phyloP scores from a whole-genome alignment of 140 eudicot genomes.

The Senecio squalidus region DNA sequence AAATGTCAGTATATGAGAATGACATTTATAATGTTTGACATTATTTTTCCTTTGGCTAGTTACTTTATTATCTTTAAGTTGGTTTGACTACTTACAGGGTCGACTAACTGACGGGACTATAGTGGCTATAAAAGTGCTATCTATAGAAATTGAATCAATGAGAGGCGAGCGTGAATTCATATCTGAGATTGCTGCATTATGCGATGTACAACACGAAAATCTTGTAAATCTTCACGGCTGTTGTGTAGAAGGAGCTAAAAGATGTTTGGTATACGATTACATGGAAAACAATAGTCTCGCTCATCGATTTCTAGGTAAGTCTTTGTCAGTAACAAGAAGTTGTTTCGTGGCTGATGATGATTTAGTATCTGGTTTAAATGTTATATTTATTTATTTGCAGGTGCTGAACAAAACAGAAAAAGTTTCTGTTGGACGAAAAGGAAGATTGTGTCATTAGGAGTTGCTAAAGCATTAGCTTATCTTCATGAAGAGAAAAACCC shows the following conservation, averaged over 20 bases:
- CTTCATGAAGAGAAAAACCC: conserved; percentile 80
- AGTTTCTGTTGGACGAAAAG: conserved; percentile 58
- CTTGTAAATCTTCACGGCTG: conserved; percentile 74
- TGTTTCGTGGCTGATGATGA: neutral
- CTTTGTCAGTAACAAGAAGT: neutral
- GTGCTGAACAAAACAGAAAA: conserved; percentile 45
- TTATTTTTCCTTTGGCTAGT: neutral
- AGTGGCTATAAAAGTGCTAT: conserved; percentile 76
- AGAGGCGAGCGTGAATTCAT: conserved; percentile 86
- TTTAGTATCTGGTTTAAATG: neutral
- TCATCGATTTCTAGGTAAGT: conserved; percentile 60
- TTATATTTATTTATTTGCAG: conserved; percentile 28
- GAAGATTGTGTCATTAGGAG: conserved; percentile 49
- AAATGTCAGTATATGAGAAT: neutral
- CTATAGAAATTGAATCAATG: conserved; percentile 65
- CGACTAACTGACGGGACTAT: conserved; percentile 45
- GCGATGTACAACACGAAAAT: conserved; percentile 63
- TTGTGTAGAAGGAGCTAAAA: conserved; percentile 62
- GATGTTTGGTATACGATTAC: conserved; percentile 69
- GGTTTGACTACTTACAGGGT: conserved; percentile 41
- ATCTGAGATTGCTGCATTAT: conserved; percentile 68
- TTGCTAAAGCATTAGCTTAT: conserved; percentile 72
- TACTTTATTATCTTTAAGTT: neutral
- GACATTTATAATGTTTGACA: conserved; percentile 2
- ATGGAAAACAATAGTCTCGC: conserved; percentile 81